Conservation (phyloP, 73 alveolate genomes). For the Blepharisma japonicum region DNA sequence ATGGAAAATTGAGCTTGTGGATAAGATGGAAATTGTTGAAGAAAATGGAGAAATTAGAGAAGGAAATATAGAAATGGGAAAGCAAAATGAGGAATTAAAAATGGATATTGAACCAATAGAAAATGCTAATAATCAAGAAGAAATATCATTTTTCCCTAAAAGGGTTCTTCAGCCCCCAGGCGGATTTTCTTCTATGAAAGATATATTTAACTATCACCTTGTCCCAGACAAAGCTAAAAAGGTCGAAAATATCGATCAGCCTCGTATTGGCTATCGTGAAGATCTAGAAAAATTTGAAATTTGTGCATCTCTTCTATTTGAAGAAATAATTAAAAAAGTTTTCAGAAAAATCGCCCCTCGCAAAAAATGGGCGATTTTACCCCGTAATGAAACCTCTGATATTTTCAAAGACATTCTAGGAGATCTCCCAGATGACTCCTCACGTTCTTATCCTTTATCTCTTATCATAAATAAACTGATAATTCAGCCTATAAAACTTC, state of each 20-base stretch:
- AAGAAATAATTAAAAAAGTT: conserved; percentile 18
- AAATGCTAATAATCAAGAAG: neutral
- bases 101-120: neutral
- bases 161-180: conserved; percentile 22
- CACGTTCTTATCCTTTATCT: neutral
- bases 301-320: conserved; percentile 16
- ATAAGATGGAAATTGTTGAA: neutral
- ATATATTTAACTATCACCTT: neutral
- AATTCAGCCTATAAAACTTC: conserved; percentile 8
- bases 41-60: neutral
- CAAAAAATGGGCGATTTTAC: neutral
- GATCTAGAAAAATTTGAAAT: conserved; percentile 7
- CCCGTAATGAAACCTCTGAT: neutral
- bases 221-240: neutral
- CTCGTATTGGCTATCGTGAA: conserved; percentile 15
- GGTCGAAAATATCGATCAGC: neutral
- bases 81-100: neutral
- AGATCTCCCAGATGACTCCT: neutral
- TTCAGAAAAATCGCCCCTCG: neutral
- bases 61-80: neutral
- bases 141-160: neutral
- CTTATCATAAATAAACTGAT: neutral
- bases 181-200: neutral
- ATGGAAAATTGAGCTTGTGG: neutral
- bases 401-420: neutral